A percentile compares a stretch with the other conserved stretches of the same genome.
Conservation (phyloP, 2,329 filamentous ascomycete species). For the Sporothrix schenckii region DNA sequence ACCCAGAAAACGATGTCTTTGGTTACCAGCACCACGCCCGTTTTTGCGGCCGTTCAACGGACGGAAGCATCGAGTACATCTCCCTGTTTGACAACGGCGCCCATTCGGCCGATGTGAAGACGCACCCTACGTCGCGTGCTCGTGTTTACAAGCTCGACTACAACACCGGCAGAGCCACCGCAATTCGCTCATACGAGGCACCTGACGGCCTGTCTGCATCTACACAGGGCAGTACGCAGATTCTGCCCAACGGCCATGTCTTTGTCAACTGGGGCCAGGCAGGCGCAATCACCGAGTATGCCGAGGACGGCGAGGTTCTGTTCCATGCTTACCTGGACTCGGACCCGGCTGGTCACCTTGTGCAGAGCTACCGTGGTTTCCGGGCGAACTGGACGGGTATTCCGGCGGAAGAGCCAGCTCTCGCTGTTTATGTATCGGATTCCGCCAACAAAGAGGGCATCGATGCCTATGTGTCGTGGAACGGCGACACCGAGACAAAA, state of each 20-base stretch:
- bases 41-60: slow-evolving; percentile 45
- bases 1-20: slow-evolving; percentile 44
- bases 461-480: slow-evolving; percentile 40
- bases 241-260: slow-evolving; percentile 42
- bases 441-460: neutral
- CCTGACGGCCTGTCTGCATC: slow-evolving; percentile 40
- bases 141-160: slow-evolving; percentile 36
- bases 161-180: slow-evolving; percentile 24
- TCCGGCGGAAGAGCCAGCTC: slow-evolving; percentile 38
- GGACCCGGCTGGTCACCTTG: slow-evolving; percentile 40
- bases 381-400: slow-evolving; percentile 39
- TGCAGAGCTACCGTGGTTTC: slow-evolving; percentile 38
- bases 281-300: slow-evolving; percentile 52
- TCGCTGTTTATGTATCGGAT: slow-evolving; percentile 33
- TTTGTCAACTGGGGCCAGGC: slow-evolving; percentile 53
- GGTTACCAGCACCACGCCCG: slow-evolving; percentile 55
- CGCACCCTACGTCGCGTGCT: slow-evolving; percentile 37
- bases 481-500: slow-evolving; percentile 42
- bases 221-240: slow-evolving; percentile 46
- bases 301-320: slow-evolving; percentile 45
- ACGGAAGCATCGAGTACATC: slow-evolving; percentile 49
- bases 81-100: slow-evolving; percentile 55
- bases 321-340: slow-evolving; percentile 42
- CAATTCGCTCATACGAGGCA: slow-evolving; percentile 41
- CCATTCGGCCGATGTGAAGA: slow-evolving; percentile 18